phyloP scores from a whole-genome alignment of 441 rosid species.

The Populus tomentosa region DNA sequence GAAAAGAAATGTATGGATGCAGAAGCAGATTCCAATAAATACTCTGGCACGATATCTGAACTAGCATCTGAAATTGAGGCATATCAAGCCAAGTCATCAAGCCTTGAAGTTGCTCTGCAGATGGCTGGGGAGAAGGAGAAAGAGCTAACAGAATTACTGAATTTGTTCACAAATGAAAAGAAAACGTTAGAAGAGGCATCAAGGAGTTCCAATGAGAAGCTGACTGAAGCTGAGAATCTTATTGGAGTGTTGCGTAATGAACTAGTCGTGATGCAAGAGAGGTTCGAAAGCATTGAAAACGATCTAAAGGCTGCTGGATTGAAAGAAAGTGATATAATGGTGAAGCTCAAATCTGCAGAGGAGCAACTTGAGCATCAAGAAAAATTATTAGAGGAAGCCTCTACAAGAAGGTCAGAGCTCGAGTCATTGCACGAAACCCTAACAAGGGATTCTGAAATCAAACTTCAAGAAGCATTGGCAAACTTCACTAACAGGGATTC shows the following conservation, averaged over 20 bases:
- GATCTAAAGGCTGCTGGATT: conserved; percentile 60
- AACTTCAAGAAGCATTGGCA: conserved; percentile 51
- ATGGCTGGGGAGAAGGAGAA: conserved; percentile 59
- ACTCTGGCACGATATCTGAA: conserved; percentile 49
- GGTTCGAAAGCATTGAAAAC: conserved; percentile 56
- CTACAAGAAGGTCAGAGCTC: conserved; percentile 51
- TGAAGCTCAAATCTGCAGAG: conserved; percentile 74
- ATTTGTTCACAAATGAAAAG: conserved; percentile 56
- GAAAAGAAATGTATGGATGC: conserved; percentile 64
- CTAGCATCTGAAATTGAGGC: conserved; percentile 73
- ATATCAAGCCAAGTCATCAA: conserved; percentile 56
- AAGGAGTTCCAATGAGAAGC: conserved; percentile 41
- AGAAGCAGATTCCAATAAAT: conserved; percentile 54
- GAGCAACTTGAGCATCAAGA: conserved; percentile 58
- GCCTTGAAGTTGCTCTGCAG: conserved; percentile 72
- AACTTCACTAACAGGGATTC: conserved; percentile 50
- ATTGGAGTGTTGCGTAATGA: conserved; percentile 65
- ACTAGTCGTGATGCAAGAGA: conserved; percentile 53
- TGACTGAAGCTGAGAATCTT: conserved; percentile 66
- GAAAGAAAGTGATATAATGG: conserved; percentile 57
- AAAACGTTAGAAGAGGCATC: conserved; percentile 58
- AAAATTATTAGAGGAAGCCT: conserved; percentile 50
- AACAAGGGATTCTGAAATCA: conserved; percentile 56
- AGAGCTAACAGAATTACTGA: conserved; percentile 53
- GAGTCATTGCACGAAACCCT: conserved; percentile 53